phyloP scores from a whole-genome alignment of 352 stramenopile species.

The Thraustochytrium striatum region DNA sequence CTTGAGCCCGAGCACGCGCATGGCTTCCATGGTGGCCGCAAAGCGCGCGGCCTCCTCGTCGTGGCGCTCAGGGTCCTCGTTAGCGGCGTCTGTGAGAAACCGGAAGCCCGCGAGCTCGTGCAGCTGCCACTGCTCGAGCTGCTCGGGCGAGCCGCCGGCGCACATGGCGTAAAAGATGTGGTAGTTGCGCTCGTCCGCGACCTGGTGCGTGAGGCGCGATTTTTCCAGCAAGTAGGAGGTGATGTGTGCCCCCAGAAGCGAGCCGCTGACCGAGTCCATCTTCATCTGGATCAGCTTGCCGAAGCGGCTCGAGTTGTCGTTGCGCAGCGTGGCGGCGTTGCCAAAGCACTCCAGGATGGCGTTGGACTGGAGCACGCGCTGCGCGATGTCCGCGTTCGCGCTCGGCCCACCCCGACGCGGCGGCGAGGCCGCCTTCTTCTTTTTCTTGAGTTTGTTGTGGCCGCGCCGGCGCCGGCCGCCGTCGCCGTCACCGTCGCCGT shows the following conservation, averaged over 20 bases:
- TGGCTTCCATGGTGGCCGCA: slow-evolving; percentile 53
- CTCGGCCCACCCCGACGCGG: no score
- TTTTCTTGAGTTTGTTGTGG: no score
- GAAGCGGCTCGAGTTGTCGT: slow-evolving; percentile 93
- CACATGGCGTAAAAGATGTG: slow-evolving; percentile 75
- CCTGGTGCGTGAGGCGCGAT: slow-evolving; percentile 72
- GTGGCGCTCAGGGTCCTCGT: slow-evolving; percentile 71
- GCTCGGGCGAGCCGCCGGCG: neutral
- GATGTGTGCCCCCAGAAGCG: slow-evolving; percentile 68
- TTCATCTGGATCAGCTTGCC: slow-evolving; percentile 95
- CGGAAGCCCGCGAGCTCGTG: neutral
- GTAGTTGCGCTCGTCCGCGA: slow-evolving; percentile 77
- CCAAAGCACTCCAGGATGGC: slow-evolving; percentile 97
- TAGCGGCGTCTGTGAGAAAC: slow-evolving; percentile 82
- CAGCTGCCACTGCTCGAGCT: neutral
- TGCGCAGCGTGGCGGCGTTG: slow-evolving; percentile 90
- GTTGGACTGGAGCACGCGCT: slow-evolving; percentile 90
- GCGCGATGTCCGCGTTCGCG: slow-evolving; percentile 21
- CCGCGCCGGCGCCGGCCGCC: no score
- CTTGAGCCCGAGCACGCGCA: slow-evolving; percentile 73
- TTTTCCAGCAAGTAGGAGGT: slow-evolving; percentile 86
- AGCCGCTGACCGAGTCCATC: slow-evolving; percentile 66
- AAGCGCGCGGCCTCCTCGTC: slow-evolving; percentile 80
- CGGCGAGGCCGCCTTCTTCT: no score
- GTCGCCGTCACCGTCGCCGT: neutral